phyloP scores from a whole-genome alignment of 306 rosid genomes.

The Vigna reflexopilosa region DNA sequence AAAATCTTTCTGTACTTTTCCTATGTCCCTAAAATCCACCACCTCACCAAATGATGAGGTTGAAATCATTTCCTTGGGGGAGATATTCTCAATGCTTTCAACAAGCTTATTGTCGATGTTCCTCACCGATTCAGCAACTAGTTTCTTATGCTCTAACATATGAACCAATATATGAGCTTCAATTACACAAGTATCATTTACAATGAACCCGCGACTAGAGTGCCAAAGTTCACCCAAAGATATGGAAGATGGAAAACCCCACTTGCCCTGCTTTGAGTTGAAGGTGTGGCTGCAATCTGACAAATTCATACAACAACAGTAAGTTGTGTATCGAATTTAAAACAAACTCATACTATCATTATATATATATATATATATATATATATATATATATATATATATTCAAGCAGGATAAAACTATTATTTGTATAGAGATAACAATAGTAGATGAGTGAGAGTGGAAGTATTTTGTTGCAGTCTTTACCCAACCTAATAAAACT shows the following conservation, averaged over 20 bases:
- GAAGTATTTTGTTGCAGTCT: too few species aligned
- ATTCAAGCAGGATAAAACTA: too few species aligned
- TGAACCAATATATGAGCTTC: conserved; percentile 60
- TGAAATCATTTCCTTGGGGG: not conserved
- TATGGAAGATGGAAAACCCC: conserved; percentile 60
- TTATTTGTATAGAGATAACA: too few species aligned
- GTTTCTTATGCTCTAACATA: conserved; percentile 9
- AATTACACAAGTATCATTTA: conserved; percentile 63
- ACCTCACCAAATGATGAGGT: not conserved
- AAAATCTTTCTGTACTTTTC: conserved; percentile 18
- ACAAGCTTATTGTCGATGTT: not conserved
- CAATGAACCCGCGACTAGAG: conserved; percentile 51
- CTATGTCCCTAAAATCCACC: conserved; percentile 13
- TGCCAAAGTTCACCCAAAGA: conserved; percentile 49
- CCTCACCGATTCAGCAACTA: not conserved
- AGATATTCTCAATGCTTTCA: not conserved
- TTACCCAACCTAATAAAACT: too few species aligned
- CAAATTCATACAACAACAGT: too few species aligned
- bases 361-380: too few species aligned
- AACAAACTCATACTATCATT: too few species aligned
- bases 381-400: too few species aligned
- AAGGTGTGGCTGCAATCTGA: too few species aligned
- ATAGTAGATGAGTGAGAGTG: too few species aligned
- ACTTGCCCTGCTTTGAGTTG: too few species aligned
- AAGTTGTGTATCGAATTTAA: too few species aligned